Base-by-base conservation (phyloP, 1,284 basidiomycete species). In the Rugiboletus extremiorientalis region DNA sequence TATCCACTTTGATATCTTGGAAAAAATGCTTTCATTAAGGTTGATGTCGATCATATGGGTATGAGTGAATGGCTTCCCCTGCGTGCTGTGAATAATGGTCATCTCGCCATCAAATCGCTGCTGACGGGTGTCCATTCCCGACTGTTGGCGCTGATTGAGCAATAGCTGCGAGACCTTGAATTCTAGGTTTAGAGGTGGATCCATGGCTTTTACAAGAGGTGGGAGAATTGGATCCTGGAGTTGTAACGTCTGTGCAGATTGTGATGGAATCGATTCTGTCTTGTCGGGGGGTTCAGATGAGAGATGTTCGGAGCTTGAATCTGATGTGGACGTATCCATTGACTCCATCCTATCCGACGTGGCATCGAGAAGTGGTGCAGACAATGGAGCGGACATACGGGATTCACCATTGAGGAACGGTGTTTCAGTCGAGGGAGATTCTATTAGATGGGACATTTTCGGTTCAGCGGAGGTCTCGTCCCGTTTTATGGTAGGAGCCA, bases 1-100 rank as follows among this genome's bases (percentile, higher is more conserved):
- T 20, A 60, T 55, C 69, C 69, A 71, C 31, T 55, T 58, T 10
- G 57, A 60, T 45, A 73, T 50, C 25, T 60, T 55, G 42, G 60
- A 37, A 52, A 55, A 71, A 4, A 55, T 49, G 14, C 42, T 41
- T 20, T 72, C 68, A 22, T 54, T 60, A 36, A 74, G 41, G 33
- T 20, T 44, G 48, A 72, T 52, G 14, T 67, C 64, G 23, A 73
- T 54, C 22, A 30, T 14, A 27, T 71, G 67, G 34, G 58, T 52
- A 56, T 62, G 53, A 25, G 60, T 47, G 50, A 64, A 67, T 33
- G 68, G 33, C 30, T 56, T 66, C 23, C 67, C 70, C 30, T 56
- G 64, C 15, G 23, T 52, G 37, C 40, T 50, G 14, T 65, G 47
- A 36, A 70, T 56, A 27, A 70, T 41, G 15, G 54, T 48, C 59